Percentiles rank a stretch among this genome's conserved stretches.
Conservation (phyloP, 352 stramenopile genomes). For the Globisporangium apiculatum region DNA sequence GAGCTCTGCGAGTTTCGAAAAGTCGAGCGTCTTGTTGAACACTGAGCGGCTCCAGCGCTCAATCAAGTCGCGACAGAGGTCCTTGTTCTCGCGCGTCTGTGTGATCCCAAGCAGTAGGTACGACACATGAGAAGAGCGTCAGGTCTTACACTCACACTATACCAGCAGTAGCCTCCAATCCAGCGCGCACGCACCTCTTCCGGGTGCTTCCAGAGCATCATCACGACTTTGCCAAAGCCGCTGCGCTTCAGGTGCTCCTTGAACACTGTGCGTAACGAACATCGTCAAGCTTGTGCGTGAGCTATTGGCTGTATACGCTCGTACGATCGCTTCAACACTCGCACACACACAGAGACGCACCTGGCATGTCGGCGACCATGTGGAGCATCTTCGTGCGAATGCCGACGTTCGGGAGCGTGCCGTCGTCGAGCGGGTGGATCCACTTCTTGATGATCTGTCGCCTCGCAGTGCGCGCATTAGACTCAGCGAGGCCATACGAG, state of each 20-base stretch:
- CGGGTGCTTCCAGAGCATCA: conserved; percentile 85
- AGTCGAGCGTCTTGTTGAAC: conserved; percentile 87
- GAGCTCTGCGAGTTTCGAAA: conserved; percentile 77
- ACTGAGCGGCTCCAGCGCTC: conserved; percentile 85
- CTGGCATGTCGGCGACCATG: conserved; percentile 70
- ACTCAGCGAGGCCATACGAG: background rate
- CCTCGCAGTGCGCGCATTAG: background rate
- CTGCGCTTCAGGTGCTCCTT: conserved; percentile 88
- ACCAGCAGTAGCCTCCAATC: background rate
- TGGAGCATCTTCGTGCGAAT: conserved; percentile 84
- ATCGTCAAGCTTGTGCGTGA: background rate
- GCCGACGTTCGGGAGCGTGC: conserved; percentile 73
- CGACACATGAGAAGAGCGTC: background rate
- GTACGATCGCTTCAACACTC: background rate
- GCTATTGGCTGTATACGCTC: background rate
- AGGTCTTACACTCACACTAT: background rate
- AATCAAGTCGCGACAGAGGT: conserved; percentile 75
- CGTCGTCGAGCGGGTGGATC: conserved; percentile 81
- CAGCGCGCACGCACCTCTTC: conserved; percentile 41
- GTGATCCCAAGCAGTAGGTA: too few relatives aligned
- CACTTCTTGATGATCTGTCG: conserved; percentile 85
- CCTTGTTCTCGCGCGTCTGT: conserved; percentile 82
- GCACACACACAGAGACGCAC: conserved; percentile 14
- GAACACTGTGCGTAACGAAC: conserved; percentile 34
- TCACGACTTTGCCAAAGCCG: conserved; percentile 85